Percentiles rank a stretch among this genome's conserved stretches.
Evolutionary conservation across 1,284 basidiomycete species (phyloP).

Genomic region (Marasmius sp.): DNA sequence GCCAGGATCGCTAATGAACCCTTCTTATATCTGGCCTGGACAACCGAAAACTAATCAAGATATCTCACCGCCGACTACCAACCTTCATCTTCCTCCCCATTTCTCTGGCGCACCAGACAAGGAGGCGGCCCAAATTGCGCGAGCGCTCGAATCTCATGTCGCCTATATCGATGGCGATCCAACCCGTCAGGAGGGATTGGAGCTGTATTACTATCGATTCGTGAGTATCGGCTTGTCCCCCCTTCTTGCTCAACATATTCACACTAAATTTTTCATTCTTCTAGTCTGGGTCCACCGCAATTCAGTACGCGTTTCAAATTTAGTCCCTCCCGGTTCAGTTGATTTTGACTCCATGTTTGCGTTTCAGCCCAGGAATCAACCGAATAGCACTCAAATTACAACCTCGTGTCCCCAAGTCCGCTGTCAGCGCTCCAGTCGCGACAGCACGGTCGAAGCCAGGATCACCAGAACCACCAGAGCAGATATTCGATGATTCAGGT

Average conservation of each 20-base stretch:
- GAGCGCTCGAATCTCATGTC: conserved; percentile 34
- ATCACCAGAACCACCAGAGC: conserved; percentile 17
- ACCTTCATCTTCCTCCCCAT: neutral
- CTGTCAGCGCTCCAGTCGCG: conserved; percentile 16
- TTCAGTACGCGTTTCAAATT: conserved; percentile 10
- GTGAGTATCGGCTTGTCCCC: conserved; percentile 20
- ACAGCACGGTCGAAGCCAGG: conserved; percentile 16
- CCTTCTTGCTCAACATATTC: neutral
- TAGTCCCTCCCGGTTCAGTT: neutral
- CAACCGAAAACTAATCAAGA: neutral
- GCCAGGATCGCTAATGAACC: neutral
- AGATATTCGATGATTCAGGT: conserved; percentile 31
- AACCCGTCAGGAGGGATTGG: conserved; percentile 25
- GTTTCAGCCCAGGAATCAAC: conserved; percentile 36
- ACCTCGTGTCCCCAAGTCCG: conserved; percentile 9
- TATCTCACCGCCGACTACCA: neutral
- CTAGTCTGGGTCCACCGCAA: conserved; percentile 33
- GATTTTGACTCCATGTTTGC: conserved; percentile 4
- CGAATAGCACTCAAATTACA: conserved; percentile 40
- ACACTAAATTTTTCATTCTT: neutral
- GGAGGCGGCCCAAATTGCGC: conserved; percentile 22
- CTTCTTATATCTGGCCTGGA: neutral
- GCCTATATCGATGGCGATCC: conserved; percentile 38
- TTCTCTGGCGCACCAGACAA: conserved; percentile 4
- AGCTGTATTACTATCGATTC: conserved; percentile 40